These are phyloP conservation scores for Cercospora sp. DNA, from an alignment of 2,329 filamentous ascomycete genomes.

Conservation along the genomic window DNA sequence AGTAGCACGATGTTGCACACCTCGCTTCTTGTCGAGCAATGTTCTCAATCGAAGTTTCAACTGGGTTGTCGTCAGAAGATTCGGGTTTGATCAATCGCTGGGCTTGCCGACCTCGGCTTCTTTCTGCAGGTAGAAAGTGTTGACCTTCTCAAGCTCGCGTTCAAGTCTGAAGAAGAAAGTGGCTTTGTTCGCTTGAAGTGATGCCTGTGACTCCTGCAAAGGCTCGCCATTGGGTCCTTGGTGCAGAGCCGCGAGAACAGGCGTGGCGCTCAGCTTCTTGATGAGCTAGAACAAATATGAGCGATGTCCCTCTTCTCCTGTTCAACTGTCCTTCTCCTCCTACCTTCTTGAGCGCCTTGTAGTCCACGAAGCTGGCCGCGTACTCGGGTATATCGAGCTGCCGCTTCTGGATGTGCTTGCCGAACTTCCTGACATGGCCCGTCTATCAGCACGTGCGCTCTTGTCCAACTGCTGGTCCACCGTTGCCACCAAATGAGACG, in stretches of 20 bases:
- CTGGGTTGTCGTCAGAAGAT: constrained; percentile 48
- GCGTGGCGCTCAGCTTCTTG: constrained; percentile 93
- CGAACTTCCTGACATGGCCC: constrained; percentile 81
- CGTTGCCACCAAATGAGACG: constrained; percentile 4
- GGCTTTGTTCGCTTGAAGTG: constrained; percentile 93
- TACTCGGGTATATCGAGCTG: constrained; percentile 99
- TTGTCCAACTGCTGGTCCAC: neutral
- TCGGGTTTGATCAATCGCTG: neutral
- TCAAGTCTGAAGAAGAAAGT: constrained; percentile 99
- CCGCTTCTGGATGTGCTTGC: constrained; percentile 98
- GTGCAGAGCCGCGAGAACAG: constrained; percentile 75
- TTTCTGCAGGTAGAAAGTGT: constrained; percentile 95
- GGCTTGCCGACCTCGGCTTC: constrained; percentile 75
- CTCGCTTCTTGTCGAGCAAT: constrained; percentile 89
- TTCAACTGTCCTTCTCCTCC: neutral
- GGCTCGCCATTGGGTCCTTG: constrained; percentile 49
- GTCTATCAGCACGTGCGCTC: constrained; percentile 19
- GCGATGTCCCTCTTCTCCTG: neutral
- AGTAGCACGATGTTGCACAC: constrained; percentile 71
- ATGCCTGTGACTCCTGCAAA: constrained; percentile 73
- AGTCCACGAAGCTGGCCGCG: constrained; percentile 98
- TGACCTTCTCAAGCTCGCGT: constrained; percentile 97
- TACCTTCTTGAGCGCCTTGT: constrained; percentile 99
- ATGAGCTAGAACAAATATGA: constrained; percentile 69
- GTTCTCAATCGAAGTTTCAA: constrained; percentile 91